Conservation (phyloP, 306 rosid genomes). For the Trifolium fragiferum region DNA sequence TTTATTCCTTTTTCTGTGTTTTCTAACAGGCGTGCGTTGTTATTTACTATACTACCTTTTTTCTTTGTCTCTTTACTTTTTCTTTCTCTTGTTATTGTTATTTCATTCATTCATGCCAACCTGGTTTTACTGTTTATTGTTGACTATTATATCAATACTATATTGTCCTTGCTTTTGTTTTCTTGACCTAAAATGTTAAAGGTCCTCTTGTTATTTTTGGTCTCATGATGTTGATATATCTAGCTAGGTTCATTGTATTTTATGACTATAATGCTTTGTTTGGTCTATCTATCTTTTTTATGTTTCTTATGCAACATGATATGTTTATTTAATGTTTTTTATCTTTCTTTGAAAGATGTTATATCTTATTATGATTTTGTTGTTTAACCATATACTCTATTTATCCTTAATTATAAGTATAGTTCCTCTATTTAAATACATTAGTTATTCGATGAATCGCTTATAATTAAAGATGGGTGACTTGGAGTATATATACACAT, state of each 20-base stretch:
- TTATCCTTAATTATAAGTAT: too few species aligned
- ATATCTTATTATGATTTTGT: too few species aligned
- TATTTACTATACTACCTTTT: slow-evolving; percentile 16
- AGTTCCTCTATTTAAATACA: too few species aligned
- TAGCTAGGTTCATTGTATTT: neutral
- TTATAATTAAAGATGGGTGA: too few species aligned
- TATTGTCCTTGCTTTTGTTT: neutral
- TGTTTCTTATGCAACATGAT: too few species aligned
- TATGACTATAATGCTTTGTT: neutral
- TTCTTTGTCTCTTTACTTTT: neutral
- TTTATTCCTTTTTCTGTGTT: slow-evolving; percentile 38
- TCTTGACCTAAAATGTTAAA: neutral
- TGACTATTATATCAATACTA: neutral
- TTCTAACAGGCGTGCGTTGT: slow-evolving; percentile 58
- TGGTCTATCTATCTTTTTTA: neutral
- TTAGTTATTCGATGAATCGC: too few species aligned
- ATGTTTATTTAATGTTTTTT: too few species aligned
- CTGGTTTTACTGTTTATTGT: slow-evolving; percentile 16
- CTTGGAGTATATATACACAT: too few species aligned
- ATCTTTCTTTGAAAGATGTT: too few species aligned
- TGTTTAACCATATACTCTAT: too few species aligned
- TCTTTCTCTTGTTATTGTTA: slow-evolving; percentile 13
- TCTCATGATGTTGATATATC: neutral
- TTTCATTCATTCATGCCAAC: slow-evolving; percentile 12
- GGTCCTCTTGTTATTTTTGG: neutral